Base-by-base conservation (phyloP, 2,329 filamentous ascomycete species). In the Alternaria infectoria region DNA sequence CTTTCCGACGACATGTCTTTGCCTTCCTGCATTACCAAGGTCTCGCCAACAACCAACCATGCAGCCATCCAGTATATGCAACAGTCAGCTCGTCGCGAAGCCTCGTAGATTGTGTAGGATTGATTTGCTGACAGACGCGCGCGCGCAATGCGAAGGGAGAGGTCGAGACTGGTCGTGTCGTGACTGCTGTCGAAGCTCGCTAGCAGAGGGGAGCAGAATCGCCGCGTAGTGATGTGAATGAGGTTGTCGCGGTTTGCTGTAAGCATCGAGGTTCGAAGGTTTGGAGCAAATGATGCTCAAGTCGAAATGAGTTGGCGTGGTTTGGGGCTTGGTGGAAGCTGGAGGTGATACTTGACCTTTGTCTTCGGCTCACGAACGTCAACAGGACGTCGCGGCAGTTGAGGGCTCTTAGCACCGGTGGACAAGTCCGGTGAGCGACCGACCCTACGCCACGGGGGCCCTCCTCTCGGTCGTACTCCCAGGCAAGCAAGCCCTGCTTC, bases 331-430 rank as follows among this genome's bases (percentile, higher is more conserved):
- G 17, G 12, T 36, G 5, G 25, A 51, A 51, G 47, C 26, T 25
- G 19, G 25, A 36, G 21, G 19, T 43, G 19, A 43, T 43, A 13
- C 7, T 8, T 26, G 17, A n/a, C 44, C 23, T 23, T 10, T n/a
- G 46, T 57, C 13, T 25, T 44, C 32, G 36, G n/a, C n/a, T 21
- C 26, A 26, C 23, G 47, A 32, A 36, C 26, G 26, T 21, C 40
- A 47, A 19, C 10, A 36, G 28, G 44, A 21, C 15, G 26, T 8
- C 23, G 25, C 15, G 36, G 13, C 40, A 26, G n/a, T 40, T 61
- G 57, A 64, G 57, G 57, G 58, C 54, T 64, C 62, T 61, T 61
- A 51, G 57, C 49, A 61, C 54, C 57, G 56, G 54, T 57, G 7
- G 25, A 36, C 30, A 43, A 21, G 46, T n/a, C 54, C 54, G 59